These are phyloP conservation scores for Filobasidium floriforme DNA, from an alignment of 768 basidiomycete species.

Conservation along the genomic window DNA sequence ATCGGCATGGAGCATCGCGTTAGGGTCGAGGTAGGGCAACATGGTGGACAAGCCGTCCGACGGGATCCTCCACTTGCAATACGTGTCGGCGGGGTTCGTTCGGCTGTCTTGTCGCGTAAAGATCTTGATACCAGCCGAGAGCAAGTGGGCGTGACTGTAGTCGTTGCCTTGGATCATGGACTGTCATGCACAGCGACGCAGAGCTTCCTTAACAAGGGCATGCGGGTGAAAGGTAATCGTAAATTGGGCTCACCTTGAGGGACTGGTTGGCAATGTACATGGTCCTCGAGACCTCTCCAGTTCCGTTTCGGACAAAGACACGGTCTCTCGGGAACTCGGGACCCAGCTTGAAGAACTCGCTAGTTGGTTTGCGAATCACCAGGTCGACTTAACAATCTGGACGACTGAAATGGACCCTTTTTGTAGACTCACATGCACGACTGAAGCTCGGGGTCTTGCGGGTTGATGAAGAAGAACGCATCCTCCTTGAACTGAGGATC, in stretches of 20 bases:
- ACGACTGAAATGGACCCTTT: background rate
- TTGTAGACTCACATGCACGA: conserved; percentile 60
- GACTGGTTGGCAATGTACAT: conserved; percentile 81
- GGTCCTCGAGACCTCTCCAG: conserved; percentile 53
- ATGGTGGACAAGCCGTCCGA: conserved; percentile 77
- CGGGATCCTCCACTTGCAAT: conserved; percentile 54
- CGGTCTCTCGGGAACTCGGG: conserved; percentile 65
- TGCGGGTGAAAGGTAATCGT: background rate
- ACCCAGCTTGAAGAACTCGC: conserved; percentile 64
- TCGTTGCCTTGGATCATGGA: conserved; percentile 71
- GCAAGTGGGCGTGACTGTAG: conserved; percentile 72
- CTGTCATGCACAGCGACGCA: conserved; percentile 18
- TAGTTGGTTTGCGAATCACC: conserved; percentile 40
- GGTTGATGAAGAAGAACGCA: conserved; percentile 73
- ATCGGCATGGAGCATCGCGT: conserved; percentile 57
- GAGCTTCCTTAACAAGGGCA: background rate
- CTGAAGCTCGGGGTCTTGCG: conserved; percentile 61
- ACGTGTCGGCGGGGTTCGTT: conserved; percentile 37
- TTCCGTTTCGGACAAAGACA: conserved; percentile 77
- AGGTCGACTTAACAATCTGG: background rate
- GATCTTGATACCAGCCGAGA: conserved; percentile 88
- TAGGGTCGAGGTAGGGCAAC: conserved; percentile 67
- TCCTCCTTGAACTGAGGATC: conserved; percentile 68
- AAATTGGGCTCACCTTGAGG: conserved; percentile 52
- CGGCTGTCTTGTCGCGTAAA: conserved; percentile 79